phyloP scores from a whole-genome alignment of 306 rosid species.

The Herpetospermum pedunculosum region DNA sequence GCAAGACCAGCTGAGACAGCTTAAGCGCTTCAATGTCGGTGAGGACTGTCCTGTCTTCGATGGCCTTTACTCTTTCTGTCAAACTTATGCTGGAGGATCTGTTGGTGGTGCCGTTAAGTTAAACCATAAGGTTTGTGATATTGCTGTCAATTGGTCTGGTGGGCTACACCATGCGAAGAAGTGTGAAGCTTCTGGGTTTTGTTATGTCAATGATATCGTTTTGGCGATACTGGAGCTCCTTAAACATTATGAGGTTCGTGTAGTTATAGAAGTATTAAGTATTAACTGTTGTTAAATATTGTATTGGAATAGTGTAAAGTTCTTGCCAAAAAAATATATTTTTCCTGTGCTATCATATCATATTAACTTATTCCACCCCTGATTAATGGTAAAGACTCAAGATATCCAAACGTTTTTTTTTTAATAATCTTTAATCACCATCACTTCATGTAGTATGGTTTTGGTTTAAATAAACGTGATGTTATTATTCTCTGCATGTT shows the following conservation, averaged over 20 bases:
- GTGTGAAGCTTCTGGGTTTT: conserved; percentile 87
- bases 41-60: conserved; percentile 88
- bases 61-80: conserved; percentile 75
- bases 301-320: background rate
- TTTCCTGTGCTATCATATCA: background rate
- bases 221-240: conserved; percentile 79
- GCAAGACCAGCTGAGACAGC: conserved; percentile 82
- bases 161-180: conserved; percentile 86
- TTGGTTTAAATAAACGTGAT: background rate
- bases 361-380: background rate
- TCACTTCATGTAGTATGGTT: background rate
- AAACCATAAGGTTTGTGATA: conserved; percentile 67
- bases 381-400: background rate
- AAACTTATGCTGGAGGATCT: conserved; percentile 87
- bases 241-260: conserved; percentile 64
- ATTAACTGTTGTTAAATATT: background rate
- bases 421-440: background rate
- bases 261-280: background rate
- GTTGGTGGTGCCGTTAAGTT: conserved; percentile 86
- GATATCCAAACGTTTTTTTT: background rate
- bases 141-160: conserved; percentile 85
- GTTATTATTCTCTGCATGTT: background rate
- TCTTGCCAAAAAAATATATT: background rate
- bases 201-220: conserved; percentile 81
- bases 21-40: conserved; percentile 82